Evolutionary conservation across 768 basidiomycete genomes (phyloP).

Genomic region (Phanerochaete carnosa): DNA sequence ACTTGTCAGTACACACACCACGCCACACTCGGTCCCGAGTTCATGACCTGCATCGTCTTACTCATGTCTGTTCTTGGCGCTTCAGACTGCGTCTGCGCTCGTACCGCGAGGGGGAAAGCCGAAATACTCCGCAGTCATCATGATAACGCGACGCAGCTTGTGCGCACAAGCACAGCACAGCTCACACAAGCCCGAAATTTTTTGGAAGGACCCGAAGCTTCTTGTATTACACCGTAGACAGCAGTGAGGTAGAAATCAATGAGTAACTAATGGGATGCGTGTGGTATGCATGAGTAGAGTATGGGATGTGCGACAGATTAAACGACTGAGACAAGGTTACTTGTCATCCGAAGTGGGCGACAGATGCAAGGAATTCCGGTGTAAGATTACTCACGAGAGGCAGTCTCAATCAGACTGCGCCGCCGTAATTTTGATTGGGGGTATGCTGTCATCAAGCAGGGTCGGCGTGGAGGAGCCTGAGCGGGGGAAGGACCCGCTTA

Average conservation of each 20-base stretch:
- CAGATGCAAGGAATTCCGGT: not conserved
- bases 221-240: constrained; percentile 13
- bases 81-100: constrained; percentile 14
- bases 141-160: not conserved
- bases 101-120: constrained; percentile 1
- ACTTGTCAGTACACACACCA: constrained; percentile 60
- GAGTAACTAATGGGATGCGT: constrained; percentile 7
- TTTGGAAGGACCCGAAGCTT: not conserved
- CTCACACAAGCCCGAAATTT: not conserved
- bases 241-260: constrained; percentile 2
- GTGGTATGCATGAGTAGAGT: constrained; percentile 8
- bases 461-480: constrained; percentile 44
- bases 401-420: constrained; percentile 18
- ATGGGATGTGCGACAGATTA: not conserved
- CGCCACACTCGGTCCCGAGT: not conserved
- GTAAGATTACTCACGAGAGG: constrained; percentile 2
- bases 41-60: not conserved
- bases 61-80: not conserved
- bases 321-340: not conserved
- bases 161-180: not conserved
- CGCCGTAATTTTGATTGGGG: constrained; percentile 40
- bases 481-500: constrained; percentile 53
- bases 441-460: constrained; percentile 19
- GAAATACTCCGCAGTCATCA: not conserved
- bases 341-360: not conserved